phyloP scores from a whole-genome alignment of 2,329 filamentous ascomycete species.

The Cytospora chrysosperma region DNA sequence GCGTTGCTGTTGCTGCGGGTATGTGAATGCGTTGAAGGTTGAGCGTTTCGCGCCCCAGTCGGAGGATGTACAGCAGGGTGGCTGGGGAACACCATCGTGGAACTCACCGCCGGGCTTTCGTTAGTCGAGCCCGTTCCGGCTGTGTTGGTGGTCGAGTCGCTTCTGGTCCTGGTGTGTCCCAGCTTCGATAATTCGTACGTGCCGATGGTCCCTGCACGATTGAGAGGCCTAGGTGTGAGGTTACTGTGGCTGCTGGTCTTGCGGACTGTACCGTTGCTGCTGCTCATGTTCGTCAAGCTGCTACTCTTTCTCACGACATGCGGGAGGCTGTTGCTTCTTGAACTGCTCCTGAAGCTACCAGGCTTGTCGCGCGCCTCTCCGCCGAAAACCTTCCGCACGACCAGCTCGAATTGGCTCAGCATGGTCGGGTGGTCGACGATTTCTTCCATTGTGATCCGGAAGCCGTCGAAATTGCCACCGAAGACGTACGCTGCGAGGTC shows the following conservation, averaged over 20 bases:
- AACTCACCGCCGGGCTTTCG: constrained; percentile 6
- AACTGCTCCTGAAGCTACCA: constrained; percentile 7
- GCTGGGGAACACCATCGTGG: constrained; percentile 17
- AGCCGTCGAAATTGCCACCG: constrained; percentile 36
- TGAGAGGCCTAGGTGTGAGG: constrained; percentile 1
- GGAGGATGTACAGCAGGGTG: constrained; percentile 21
- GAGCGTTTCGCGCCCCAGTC: not conserved
- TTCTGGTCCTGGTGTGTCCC: constrained; percentile 17
- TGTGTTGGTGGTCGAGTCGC: constrained; percentile 21
- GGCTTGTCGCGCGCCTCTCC: constrained; percentile 23
- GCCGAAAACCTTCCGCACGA: constrained; percentile 32
- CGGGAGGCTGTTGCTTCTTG: constrained; percentile 24
- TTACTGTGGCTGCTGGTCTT: constrained; percentile 20
- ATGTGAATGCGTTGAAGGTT: not conserved
- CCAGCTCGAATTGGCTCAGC: constrained; percentile 47
- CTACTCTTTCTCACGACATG: constrained; percentile 25
- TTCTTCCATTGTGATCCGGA: constrained; percentile 47
- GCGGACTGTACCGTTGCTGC: not conserved
- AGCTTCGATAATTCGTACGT: constrained; percentile 21
- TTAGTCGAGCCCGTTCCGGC: constrained; percentile 7
- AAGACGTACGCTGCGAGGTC: constrained; percentile 39
- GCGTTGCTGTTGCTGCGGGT: constrained; percentile 19
- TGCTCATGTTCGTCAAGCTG: constrained; percentile 8
- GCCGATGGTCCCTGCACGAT: constrained; percentile 15
- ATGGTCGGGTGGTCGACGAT: constrained; percentile 52